Evolutionary conservation across 768 basidiomycete species (phyloP), one percentile per base, ranked within the genome.

Genomic region (Amanita subjunquillea): DNA sequence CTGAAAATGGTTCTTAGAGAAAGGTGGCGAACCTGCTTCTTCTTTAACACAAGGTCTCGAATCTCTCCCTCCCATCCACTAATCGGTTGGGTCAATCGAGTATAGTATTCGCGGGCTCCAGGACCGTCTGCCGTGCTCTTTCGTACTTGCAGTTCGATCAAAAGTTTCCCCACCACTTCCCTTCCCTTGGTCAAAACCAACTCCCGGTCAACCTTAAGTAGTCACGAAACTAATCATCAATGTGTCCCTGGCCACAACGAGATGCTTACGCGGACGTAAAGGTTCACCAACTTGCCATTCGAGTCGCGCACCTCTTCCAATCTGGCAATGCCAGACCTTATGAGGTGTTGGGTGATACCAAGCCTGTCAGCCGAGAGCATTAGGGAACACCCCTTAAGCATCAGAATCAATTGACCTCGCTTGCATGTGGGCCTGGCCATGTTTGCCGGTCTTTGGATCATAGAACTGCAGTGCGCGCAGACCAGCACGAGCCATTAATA

Each of bases 381-480:
- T 54, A 52, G 53, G 25, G 23, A 13, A 53, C 48, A 30, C n/a
- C 40, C 25, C 36, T 17, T 43, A 10, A 48, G 57, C 34, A 53
- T 30, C 43, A 27, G 51, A 27, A 47, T 47, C 36, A 20, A 56
- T 77, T 44, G 64, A 87, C 87, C 88, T 80, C 42, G 88, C 89
- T 67, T 91, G 87, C 90, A 91, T 92, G 61, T 91, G 88, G 13
- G 88, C 89, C 62, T 92, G 88, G 15, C 90, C 87, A 59, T 92
- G 91, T 65, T 90, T 91, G 66, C 82, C 70, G 12, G 82, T 87
- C 25, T 69, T 71, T 23, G 90, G 90, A 60, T 94, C 87, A 59
- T 87, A 94, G 63, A 73, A 91, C 64, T 92, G 88, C 36, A 93
- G 72, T 4, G 81, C 89, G 34, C 84, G 76, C 34, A 92, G 65